Evolutionary conservation across 805 yeast genomes (phyloP), one percentile per base, ranked within the genome.

Genomic region (Pichia californica): DNA sequence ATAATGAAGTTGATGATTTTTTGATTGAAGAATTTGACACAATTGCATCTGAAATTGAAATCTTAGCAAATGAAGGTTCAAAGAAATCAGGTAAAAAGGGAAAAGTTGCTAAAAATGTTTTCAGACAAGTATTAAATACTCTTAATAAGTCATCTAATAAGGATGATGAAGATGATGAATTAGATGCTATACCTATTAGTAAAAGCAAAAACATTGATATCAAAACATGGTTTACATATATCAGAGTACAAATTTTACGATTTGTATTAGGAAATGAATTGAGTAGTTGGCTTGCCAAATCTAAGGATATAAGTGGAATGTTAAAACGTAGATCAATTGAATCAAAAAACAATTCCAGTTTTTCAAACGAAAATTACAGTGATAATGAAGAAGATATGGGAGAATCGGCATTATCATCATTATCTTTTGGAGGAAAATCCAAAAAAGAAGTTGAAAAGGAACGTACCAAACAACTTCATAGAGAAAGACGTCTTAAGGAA

Each of bases 11-110:
- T 38, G 73, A 71, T 21, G 42, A 43, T n/a, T 38, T 41, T 13
- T 32, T 47, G 25, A 28, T 26, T 13, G 38, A 41, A 5, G 45
- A 48, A 40, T 20, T 48, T 6, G 33, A 20, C 19, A 3, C n/a
- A 10, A 53, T 79, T 9, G 57, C 65, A 26, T 54, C 59, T 18
- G 64, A 65, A 4, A 57, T 76, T 26, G 64, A 66, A 21, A 61
- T 68, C 29, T 62, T 80, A 34, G 62, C 75, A 1, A 71, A 69
- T 34, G 70, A 74, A 19, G 74, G 83, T 0, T 66, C 80, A 5
- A 79, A 79, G 45, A 75, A 70, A 41, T 56, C 79, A 3, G 73
- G 81, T 23, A 82, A 82, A 51, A 77, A 75, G 54, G 85, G 79
- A 48, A 81, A 77, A 46, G 78, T 74, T 31, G 67, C 76, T 21